Evolutionary conservation across 176 grass and related monocot species (phyloP), one percentile per base, ranked within the genome.

Genomic region (Canna indica): DNA sequence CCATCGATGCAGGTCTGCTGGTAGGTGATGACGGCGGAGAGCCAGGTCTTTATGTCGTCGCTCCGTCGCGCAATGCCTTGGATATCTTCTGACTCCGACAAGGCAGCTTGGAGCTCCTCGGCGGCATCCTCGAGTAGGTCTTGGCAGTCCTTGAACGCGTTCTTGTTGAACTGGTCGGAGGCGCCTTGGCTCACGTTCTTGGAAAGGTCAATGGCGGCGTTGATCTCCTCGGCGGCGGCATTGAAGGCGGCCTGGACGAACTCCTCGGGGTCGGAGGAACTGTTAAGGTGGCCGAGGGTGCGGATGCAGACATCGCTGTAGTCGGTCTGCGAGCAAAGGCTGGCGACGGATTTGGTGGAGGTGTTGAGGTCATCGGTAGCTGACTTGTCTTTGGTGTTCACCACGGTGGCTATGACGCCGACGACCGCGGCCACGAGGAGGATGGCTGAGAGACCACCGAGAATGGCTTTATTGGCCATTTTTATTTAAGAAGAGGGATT

Each of bases 1-100:
- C 86, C 86, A 20, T 97, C 93, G 20, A 85, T 73, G 76, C 93
- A 97, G 69, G 86, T 92, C 70, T 89, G 83, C 71, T 87, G 54
- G 64, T 86, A 92, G 0, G 86, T 87, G 86, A 92, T 92, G 38
- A 80, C 71, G 2, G 81, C 72, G 14, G 84, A 87, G 16, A 97
- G 56, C 93, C 93, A 97, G 16, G 35, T 26, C 58, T 77, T 67
- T 30, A 97, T 64, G 76, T 97, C 88, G 9, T 83, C 79, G 27
- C 83, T 53, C 45, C 83, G 78, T 12, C 42, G 26, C 13, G 44
- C 26, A 12, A 87, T 42, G 11, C 80, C 78, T 0, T 71, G 38
- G 56, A 83, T 57, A 28, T 80, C 84, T 1, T 83, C 22, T n/a
- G 69, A n/a, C 10, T 27, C 22, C 0, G 36, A 26, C n/a, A 79